Evolutionary conservation across 495 filamentous ascomycete genomes (phyloP), one percentile per base, ranked within the genome.

Genomic region (Halenospora varia): DNA sequence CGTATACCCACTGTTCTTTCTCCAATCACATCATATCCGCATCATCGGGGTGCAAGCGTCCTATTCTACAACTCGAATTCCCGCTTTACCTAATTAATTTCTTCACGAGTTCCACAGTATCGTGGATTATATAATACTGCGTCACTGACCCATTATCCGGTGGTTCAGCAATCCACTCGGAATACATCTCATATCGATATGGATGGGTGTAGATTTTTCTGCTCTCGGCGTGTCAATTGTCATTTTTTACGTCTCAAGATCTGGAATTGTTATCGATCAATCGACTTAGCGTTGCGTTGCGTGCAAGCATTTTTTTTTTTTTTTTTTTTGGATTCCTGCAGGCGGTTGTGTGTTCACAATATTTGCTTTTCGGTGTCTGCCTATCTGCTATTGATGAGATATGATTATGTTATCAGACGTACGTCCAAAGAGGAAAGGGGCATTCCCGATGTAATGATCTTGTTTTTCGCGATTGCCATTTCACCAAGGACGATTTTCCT

Each of bases 21-120:
- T 49, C 2, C 6, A 10, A 24, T 9, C 8, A 47, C 22, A 15
- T 47, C n/a, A 17, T 19, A 20, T 6, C 20, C 24, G 4, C 47
- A 10, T 29, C 3, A 53, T 41, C 10, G 18, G 51, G 26, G 51
- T 42, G 51, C 51, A 53, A 53, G 51, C 19, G 29, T 41, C 22
- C 26, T 17, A 29, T 11, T 25, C 35, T 39, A n/a, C n/a, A n/a
- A n/a, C n/a, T 51, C 25, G 25, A 25, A n/a, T 17, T 39, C 22
- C 11, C 10, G 13, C 18, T 8, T 26, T 23, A 4, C 4, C 23
- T 29, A 4, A 26, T 20, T 29, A 8, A 17, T 13, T 51, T 13
- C n/a, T 51, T 25, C 48, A 35, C 48, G 25, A 51, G 23, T 35
- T 51, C 23, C 8, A 29, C 25, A 26, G 18, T 26, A 51, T 35